Evolutionary conservation across 345 rosid species (phyloP).

Genomic region (Dipteronia sinensis): DNA sequence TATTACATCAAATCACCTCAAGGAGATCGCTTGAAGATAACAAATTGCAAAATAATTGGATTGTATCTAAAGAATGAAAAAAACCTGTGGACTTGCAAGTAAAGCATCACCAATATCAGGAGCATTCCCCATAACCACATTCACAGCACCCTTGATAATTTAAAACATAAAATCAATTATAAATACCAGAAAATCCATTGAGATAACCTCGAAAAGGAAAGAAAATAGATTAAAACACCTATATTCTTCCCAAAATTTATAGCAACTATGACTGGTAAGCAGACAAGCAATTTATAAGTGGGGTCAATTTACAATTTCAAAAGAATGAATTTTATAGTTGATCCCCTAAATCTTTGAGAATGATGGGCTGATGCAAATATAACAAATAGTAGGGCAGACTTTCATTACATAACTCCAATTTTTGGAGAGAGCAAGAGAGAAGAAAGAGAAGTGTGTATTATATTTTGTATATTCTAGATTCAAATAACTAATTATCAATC

Average conservation of each 20-base stretch:
- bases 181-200: slow-evolving; percentile 11
- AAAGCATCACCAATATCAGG: slow-evolving; percentile 86
- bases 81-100: slow-evolving; percentile 76
- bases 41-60: slow-evolving; percentile 6
- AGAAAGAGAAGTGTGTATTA: neutral
- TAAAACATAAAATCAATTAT: slow-evolving; percentile 16
- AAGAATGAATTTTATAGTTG: neutral
- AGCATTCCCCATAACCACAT: slow-evolving; percentile 91
- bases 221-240: neutral
- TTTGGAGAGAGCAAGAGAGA: neutral
- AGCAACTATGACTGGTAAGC: no score
- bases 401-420: neutral
- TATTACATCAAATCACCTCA: neutral
- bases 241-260: neutral
- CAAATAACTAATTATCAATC: neutral
- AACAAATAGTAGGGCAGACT: neutral
- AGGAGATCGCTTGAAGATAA: slow-evolving; percentile 14
- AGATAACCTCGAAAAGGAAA: neutral
- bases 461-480: neutral
- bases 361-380: neutral
- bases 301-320: no score
- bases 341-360: neutral
- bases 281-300: no score
- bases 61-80: slow-evolving; percentile 16
- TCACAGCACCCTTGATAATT: slow-evolving; percentile 66